Percentiles rank a stretch among this genome's conserved stretches.
Evolutionary conservation across 768 basidiomycete genomes (phyloP).

Genomic region (Imleria badia): DNA sequence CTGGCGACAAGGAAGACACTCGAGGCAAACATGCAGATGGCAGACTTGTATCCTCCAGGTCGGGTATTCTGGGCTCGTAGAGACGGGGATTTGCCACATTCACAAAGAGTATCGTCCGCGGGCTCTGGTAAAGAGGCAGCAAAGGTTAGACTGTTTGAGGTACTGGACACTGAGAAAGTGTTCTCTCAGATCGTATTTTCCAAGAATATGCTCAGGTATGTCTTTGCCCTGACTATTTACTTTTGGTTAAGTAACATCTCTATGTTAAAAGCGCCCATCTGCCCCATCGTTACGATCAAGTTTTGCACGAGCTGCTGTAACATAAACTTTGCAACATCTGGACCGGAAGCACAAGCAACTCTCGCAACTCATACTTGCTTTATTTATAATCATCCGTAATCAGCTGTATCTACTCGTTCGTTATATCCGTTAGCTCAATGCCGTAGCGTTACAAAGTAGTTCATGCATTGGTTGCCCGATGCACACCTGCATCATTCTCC

Average conservation of each 20-base stretch:
- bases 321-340: slow-evolving; percentile 12
- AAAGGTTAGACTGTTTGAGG: slow-evolving; percentile 73
- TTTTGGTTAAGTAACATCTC: slow-evolving; percentile 1
- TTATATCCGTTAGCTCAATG: slow-evolving; percentile 17
- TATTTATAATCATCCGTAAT: slow-evolving; percentile 2
- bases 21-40: slow-evolving; percentile 79
- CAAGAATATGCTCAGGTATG: slow-evolving; percentile 77
- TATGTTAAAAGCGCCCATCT: slow-evolving; percentile 56
- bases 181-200: slow-evolving; percentile 83
- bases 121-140: slow-evolving; percentile 33
- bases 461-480: not conserved
- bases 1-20: slow-evolving; percentile 79
- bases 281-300: slow-evolving; percentile 78
- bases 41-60: slow-evolving; percentile 74
- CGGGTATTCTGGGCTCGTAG: slow-evolving; percentile 78
- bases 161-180: slow-evolving; percentile 70
- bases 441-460: not conserved
- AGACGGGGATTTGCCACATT: slow-evolving; percentile 65
- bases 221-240: slow-evolving; percentile 1
- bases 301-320: slow-evolving; percentile 65
- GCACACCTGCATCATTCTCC: not conserved
- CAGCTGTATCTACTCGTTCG: slow-evolving; percentile 12
- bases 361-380: slow-evolving; percentile 1
- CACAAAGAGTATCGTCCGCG: slow-evolving; percentile 29
- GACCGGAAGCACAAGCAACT: not conserved